Evolutionary conservation across 805 yeast genomes (phyloP), one percentile per base, ranked within the genome.

Genomic region (Barnettozyma sp.): DNA sequence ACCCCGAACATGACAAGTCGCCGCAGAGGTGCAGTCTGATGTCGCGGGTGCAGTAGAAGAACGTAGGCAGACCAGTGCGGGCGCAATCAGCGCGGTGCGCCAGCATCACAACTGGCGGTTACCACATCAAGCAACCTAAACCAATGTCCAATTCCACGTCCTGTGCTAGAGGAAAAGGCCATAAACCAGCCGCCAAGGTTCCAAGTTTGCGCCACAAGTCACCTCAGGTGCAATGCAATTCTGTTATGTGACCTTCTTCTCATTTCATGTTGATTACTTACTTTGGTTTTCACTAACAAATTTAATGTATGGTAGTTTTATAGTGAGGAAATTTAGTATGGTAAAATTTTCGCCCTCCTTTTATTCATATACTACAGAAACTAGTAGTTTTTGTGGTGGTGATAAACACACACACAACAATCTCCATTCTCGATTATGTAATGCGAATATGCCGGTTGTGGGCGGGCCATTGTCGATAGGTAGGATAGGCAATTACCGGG

Each of bases 221-320:
- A 8, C 14, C 27, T 7, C 24, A 22, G 24, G 24, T 9, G 24
- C 24, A 9, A 22, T 12, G 24, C 24, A 22, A 12, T 22, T 22
- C 12, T 17, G 30, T 17, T 27, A 18, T 27, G 22, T 25, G 22
- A 17, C 21, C 30, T 18, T 27, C 30, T 29, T 29, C 17, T 23
- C 23, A n/a, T 29, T n/a, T 29, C 18, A 24, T 23, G 13, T 23
- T 20, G 18, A 20, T 27, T 30, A 13, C 19, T 12, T 6, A 34
- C 31, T 39, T 33, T 37, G 39, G 20, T 42, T 37, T 39, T 40
- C 44, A 34, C 32, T 29, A 29, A 29, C 32, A 29, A 29, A 29
- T 19, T 18, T 29, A 14, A 29, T 16, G 23, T 29, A 29, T 29
- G 32, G 32, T 14, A 16, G 14, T 17, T 29, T 29, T 29, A 11